Base-by-base conservation (phyloP, 441 rosid genomes). In the Pelargonium myrrhifolium region DNA sequence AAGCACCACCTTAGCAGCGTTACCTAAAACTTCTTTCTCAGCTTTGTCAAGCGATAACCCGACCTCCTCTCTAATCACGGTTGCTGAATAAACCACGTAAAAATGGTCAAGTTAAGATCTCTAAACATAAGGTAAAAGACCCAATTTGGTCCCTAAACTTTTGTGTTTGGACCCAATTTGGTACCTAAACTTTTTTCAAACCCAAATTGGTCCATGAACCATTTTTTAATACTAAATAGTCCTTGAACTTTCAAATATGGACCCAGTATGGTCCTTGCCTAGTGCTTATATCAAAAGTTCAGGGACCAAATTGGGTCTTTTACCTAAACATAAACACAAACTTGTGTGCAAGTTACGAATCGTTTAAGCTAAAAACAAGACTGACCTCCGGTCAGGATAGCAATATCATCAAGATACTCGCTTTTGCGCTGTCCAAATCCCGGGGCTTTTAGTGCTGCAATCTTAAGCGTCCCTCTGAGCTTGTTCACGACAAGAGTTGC, bases 391-490 rank as follows among this genome's bases (percentile, higher is more conserved):
- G 99, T 91, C 69, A 94, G 77, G 74, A 91, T 83, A 65, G 99
- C 97, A 72, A 94, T 87, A 76, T 94, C 97, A 60, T 94, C 99
- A 69, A 94, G 99, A 77, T 91, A 94, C 71, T 91, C 96, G 78
- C 91, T 91, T 82, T 91, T 91, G 64, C 97, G 89, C 75, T 93
- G 96, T 65, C 97, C 99, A 76, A 91, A 94, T 64, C 97, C 99
- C 72, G 99, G 97, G 77, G 99, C 99, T 74, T 86, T 93, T n/a
- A 93, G 89, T 70, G 99, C 96, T 67, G 97, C 99, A 79, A 93
- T 89, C 80, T 91, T 94, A 74, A 94, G 64, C 62, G 97, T 70
- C 20, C 99, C 99, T 78, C 99, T 89, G 66, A 94, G 92, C 77
- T 84, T 91, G 84, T 94, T 94, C 74, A 94, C 99, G 43, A 94